A percentile compares a stretch with the other conserved stretches of the same genome.
Evolutionary conservation across 805 yeast genomes (phyloP).

Genomic region (Metschnikowia cubensis): DNA sequence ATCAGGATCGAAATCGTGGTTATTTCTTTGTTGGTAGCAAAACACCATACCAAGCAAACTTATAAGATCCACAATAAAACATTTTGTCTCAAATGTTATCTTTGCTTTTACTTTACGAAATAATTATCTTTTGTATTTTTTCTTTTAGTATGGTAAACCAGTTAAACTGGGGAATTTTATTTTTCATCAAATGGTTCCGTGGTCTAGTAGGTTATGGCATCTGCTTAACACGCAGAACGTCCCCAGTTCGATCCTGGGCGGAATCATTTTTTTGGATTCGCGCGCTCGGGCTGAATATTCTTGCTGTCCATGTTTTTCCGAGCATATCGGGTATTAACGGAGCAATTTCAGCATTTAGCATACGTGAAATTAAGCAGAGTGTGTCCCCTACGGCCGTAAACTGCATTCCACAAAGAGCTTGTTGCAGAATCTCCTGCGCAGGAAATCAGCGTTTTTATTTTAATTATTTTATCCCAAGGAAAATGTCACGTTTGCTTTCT

Average conservation of each 20-base stretch:
- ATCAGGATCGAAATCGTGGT: too few relatives aligned
- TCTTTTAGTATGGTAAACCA: too few relatives aligned
- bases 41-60: too few relatives aligned
- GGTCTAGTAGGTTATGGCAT: slow-evolving; percentile 99
- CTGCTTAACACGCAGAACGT: slow-evolving; percentile 99
- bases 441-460: neutral
- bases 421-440: neutral
- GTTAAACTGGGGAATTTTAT: too few relatives aligned
- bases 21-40: too few relatives aligned
- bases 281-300: neutral
- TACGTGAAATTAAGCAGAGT: neutral
- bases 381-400: neutral
- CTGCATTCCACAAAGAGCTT: neutral
- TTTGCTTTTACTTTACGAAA: too few relatives aligned
- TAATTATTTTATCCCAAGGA: neutral
- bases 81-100: too few relatives aligned
- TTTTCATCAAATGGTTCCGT: slow-evolving; percentile 32
- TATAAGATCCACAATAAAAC: too few relatives aligned
- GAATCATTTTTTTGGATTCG: slow-evolving; percentile 52
- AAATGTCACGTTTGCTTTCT: neutral
- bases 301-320: slow-evolving; percentile 2
- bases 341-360: neutral
- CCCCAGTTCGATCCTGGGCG: slow-evolving; percentile 99
- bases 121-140: neutral
- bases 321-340: neutral